phyloP scores from a whole-genome alignment of 2,329 filamentous ascomycete genomes.

The Phaeophleospora eucalypticola region DNA sequence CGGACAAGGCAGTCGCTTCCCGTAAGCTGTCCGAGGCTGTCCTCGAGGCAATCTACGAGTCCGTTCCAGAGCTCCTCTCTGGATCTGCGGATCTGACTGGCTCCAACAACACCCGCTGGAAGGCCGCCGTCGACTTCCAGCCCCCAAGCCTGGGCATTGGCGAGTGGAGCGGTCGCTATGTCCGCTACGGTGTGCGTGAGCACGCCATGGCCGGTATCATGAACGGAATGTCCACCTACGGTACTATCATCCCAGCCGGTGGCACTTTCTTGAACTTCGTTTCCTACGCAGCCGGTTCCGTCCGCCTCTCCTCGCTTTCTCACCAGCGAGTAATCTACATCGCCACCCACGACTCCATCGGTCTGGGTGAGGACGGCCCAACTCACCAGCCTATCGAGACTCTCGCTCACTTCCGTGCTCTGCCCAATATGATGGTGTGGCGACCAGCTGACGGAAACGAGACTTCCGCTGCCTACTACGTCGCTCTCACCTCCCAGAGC shows the following conservation, averaged over 20 bases:
- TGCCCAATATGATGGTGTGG: slow-evolving; percentile 99
- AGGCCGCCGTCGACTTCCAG: slow-evolving; percentile 96
- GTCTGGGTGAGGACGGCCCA: slow-evolving; percentile 96
- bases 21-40: slow-evolving; percentile 96
- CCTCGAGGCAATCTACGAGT: slow-evolving; percentile 77
- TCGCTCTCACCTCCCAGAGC: slow-evolving; percentile 81
- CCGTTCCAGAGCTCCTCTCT: slow-evolving; percentile 84
- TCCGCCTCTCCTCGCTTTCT: slow-evolving; percentile 89
- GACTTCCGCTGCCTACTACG: slow-evolving; percentile 95
- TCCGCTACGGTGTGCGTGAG: slow-evolving; percentile 88
- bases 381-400: slow-evolving; percentile 99
- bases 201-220: slow-evolving; percentile 89
- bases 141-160: slow-evolving; percentile 80
- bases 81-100: slow-evolving; percentile 97
- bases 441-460: slow-evolving; percentile 98
- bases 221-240: slow-evolving; percentile 94
- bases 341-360: slow-evolving; percentile 97
- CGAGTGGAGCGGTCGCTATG: slow-evolving; percentile 85
- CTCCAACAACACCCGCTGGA: slow-evolving; percentile 98
- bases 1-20: slow-evolving; percentile 79
- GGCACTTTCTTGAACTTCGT: slow-evolving; percentile 99
- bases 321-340: slow-evolving; percentile 91
- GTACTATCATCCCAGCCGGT: slow-evolving; percentile 85
- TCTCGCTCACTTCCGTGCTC: slow-evolving; percentile 93
- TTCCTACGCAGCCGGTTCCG: slow-evolving; percentile 91